These are phyloP conservation scores for Aspergillaceae sp. DNA, from an alignment of 2,329 filamentous ascomycete genomes.

Conservation along the genomic window DNA sequence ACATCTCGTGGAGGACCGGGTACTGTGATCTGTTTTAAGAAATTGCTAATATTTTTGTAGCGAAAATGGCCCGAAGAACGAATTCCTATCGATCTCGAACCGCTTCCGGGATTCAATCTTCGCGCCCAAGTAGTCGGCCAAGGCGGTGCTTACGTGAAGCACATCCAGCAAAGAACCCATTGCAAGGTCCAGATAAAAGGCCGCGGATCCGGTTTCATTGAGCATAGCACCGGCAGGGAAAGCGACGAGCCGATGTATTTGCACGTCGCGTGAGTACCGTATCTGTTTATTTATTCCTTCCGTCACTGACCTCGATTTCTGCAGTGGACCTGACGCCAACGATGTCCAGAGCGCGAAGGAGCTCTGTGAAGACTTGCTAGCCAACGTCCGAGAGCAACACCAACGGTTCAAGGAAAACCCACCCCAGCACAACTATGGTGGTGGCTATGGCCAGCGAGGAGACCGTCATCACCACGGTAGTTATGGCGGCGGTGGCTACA, in stretches of 20 bases:
- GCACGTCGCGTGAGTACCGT: slow-evolving; percentile 66
- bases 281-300: slow-evolving; percentile 32
- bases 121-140: slow-evolving; percentile 93
- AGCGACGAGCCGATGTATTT: slow-evolving; percentile 96
- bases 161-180: slow-evolving; percentile 90
- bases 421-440: slow-evolving; percentile 56
- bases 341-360: slow-evolving; percentile 83
- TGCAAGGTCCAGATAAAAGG: slow-evolving; percentile 98
- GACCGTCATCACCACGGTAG: slow-evolving; percentile 39
- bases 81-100: slow-evolving; percentile 83
- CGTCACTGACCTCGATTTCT: slow-evolving; percentile 22
- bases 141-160: slow-evolving; percentile 91
- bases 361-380: slow-evolving; percentile 78
- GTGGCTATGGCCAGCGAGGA: slow-evolving; percentile 48
- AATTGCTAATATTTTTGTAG: slow-evolving; percentile 36
- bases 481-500: slow-evolving; percentile 27
- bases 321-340: slow-evolving; percentile 72
- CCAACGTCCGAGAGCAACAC: slow-evolving; percentile 81
- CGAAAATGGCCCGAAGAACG: slow-evolving; percentile 99
- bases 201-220: slow-evolving; percentile 86
- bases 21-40: background rate
- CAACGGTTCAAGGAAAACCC: slow-evolving; percentile 81
- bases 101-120: slow-evolving; percentile 88
- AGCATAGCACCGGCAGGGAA: slow-evolving; percentile 76
- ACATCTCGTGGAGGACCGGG: too few species aligned